Percentiles rank a stretch among this genome's conserved stretches.
Conservation (phyloP, 352 stramenopile species). For the Pythium myriotylum region DNA sequence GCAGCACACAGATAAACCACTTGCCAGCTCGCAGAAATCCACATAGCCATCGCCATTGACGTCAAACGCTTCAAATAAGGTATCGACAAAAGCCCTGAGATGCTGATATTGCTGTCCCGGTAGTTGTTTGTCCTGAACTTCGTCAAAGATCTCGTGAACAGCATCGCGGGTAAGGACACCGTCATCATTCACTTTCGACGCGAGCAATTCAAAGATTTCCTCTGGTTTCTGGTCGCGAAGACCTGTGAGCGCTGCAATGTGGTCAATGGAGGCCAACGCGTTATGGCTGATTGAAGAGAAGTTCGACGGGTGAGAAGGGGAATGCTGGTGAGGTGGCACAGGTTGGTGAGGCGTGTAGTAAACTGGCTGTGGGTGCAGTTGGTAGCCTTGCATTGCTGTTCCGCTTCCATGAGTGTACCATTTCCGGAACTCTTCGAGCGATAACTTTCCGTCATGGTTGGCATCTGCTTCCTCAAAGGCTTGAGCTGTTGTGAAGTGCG, state of each 20-base stretch:
- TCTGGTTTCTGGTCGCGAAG: conserved; percentile 52
- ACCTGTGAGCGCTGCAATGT: conserved; percentile 59
- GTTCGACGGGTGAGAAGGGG: not conserved
- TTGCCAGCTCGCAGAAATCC: conserved; percentile 86
- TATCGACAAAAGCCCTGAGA: conserved; percentile 56
- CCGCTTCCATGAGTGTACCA: conserved; percentile 58
- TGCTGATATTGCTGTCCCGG: conserved; percentile 26
- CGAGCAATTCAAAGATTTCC: conserved; percentile 86
- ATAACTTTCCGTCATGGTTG: conserved; percentile 77
- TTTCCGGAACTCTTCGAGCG: conserved; percentile 77
- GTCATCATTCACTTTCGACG: conserved; percentile 80
- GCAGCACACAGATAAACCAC: conserved; percentile 83
- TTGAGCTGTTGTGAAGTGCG: conserved; percentile 71
- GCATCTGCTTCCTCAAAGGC: conserved; percentile 89
- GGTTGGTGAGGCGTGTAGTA: not conserved
- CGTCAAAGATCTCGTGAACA: conserved; percentile 75
- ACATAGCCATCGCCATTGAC: conserved; percentile 74
- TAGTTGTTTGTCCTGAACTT: conserved; percentile 38
- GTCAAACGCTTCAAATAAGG: conserved; percentile 82
- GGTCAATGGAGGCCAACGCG: conserved; percentile 52
- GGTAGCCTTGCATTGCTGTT: conserved; percentile 8
- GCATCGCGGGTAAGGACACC: conserved; percentile 67
- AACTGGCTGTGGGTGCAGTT: not conserved
- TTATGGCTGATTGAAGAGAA: conserved; percentile 30
- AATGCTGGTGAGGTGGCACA: not conserved